Evolutionary conservation across 1,284 basidiomycete genomes (phyloP).

Genomic region (Malassezia globosa): DNA sequence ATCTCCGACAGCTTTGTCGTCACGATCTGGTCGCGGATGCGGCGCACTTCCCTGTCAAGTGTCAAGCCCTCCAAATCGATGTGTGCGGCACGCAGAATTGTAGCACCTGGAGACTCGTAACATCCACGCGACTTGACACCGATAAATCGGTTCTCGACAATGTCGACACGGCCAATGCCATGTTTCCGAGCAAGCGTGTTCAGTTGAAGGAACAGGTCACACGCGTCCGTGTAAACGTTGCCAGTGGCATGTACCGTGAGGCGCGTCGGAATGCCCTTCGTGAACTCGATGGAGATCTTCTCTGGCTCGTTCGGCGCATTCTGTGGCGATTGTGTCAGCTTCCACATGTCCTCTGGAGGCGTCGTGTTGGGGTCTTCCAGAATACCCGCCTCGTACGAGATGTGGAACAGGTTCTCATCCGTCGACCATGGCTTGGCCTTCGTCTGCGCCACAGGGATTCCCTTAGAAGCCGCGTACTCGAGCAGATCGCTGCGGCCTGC

Average conservation of each 20-base stretch:
- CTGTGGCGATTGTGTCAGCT: conserved; percentile 76
- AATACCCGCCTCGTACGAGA: conserved; percentile 98
- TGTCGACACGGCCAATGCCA: conserved; percentile 91
- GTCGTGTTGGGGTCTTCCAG: conserved; percentile 92
- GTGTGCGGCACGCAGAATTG: conserved; percentile 87
- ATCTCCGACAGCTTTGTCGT: conserved; percentile 80
- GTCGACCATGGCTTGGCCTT: conserved; percentile 98
- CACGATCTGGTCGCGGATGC: conserved; percentile 85
- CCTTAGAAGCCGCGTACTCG: conserved; percentile 73
- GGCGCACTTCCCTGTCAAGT: conserved; percentile 89
- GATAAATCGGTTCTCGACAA: conserved; percentile 98
- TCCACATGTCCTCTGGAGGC: conserved; percentile 99
- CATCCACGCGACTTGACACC: conserved; percentile 97
- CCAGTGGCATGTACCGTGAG: conserved; percentile 31
- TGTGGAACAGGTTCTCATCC: conserved; percentile 93
- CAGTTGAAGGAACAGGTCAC: conserved; percentile 84
- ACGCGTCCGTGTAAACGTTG: conserved; percentile 61
- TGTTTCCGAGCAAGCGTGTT: conserved; percentile 88
- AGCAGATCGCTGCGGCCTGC: conserved; percentile 86
- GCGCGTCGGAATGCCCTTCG: conserved; percentile 59
- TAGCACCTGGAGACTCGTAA: conserved; percentile 93
- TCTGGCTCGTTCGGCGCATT: conserved; percentile 72
- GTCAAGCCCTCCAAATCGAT: conserved; percentile 94
- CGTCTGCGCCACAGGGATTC: conserved; percentile 89
- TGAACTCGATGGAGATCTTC: conserved; percentile 59